Evolutionary conservation across 1,139 yeast genomes (phyloP).

Genomic region (Protomyces lactucae-debilis): DNA sequence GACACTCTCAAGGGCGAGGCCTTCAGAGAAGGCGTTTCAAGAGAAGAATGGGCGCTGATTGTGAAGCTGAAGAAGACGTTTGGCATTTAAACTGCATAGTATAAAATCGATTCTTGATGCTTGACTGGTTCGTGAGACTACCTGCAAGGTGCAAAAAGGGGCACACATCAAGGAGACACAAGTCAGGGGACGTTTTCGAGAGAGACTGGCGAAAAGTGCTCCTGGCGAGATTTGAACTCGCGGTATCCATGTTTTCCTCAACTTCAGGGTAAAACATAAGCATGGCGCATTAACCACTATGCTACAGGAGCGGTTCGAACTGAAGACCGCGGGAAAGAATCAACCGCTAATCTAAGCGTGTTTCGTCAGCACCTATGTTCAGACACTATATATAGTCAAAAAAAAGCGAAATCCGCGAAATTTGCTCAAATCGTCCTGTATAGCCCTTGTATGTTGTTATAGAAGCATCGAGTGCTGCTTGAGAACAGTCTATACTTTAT

Average conservation of each 20-base stretch:
- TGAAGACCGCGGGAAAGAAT: too few species aligned
- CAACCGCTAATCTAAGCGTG: too few species aligned
- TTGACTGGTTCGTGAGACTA: neutral
- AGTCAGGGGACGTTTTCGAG: neutral
- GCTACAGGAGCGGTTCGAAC: conserved; percentile 1
- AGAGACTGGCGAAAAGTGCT: neutral
- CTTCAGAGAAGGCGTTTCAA: conserved; percentile 85
- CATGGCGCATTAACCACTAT: conserved; percentile 13
- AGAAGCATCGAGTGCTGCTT: too few species aligned
- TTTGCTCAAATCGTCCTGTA: too few species aligned
- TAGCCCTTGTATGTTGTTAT: too few species aligned
- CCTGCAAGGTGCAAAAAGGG: neutral
- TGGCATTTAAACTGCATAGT: conserved; percentile 48
- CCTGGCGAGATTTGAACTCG: conserved; percentile 9
- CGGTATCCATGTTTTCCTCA: conserved; percentile 5
- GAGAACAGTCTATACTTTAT: too few species aligned
- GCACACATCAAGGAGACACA: neutral
- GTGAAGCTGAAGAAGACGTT: conserved; percentile 83
- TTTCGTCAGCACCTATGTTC: too few species aligned
- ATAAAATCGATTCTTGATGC: neutral
- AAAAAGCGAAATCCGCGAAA: too few species aligned
- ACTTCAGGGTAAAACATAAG: conserved; percentile 1
- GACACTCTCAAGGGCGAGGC: conserved; percentile 98
- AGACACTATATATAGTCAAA: too few species aligned
- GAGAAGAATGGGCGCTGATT: conserved; percentile 91